Conservation (phyloP, 331 rosid genomes). For the Stylosanthes scabra region DNA sequence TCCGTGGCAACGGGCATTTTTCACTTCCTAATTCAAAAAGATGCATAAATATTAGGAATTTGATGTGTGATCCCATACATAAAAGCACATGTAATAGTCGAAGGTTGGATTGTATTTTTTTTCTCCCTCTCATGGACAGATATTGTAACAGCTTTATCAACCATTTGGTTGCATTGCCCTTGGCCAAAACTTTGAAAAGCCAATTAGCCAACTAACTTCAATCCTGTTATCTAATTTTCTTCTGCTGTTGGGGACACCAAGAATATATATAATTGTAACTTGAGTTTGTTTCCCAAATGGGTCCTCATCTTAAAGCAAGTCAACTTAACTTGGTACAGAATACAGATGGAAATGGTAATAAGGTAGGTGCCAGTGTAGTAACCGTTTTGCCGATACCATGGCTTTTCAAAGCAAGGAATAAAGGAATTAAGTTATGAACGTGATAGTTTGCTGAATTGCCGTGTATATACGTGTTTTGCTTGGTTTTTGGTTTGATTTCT, state of each 20-base stretch:
- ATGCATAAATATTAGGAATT: no score
- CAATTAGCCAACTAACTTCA: not conserved
- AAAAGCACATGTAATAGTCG: not conserved
- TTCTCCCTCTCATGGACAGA: not conserved
- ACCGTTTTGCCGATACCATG: not conserved
- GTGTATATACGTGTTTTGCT: no score
- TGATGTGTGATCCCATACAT: no score
- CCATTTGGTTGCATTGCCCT: not conserved
- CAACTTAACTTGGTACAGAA: not conserved
- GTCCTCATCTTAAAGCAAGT: not conserved
- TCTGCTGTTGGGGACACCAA: not conserved
- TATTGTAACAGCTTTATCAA: not conserved
- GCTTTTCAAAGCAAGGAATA: not conserved
- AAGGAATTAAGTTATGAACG: not conserved
- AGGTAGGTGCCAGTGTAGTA: not conserved
- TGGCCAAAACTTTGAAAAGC: not conserved
- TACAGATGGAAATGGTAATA: not conserved
- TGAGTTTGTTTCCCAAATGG: not conserved
- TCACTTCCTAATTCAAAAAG: no score
- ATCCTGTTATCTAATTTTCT: not conserved
- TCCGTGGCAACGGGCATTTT: no score
- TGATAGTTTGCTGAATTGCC: no score
- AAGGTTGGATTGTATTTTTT: not conserved
- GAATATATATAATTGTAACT: not conserved
- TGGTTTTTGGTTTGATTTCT: no score